Base-by-base conservation (phyloP, 1,284 basidiomycete genomes). In the Austroboletus rostrupii region DNA sequence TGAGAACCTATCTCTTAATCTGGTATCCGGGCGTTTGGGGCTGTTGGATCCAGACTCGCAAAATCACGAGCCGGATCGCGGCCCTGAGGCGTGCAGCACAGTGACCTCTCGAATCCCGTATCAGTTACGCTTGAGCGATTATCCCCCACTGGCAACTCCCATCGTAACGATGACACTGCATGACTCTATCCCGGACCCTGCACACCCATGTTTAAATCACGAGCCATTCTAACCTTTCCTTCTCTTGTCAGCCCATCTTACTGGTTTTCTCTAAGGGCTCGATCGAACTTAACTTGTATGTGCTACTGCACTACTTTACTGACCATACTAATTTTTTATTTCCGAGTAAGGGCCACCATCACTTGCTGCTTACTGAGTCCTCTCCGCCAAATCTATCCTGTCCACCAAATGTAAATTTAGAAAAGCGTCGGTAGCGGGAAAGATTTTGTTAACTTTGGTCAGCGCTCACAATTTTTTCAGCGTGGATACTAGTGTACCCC, bases 41-140 rank as follows among this genome's bases (percentile, higher is more conserved):
- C 39, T 40, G 43, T 39, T 41, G 29, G 39, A n/a, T 45, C 37
- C 47, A 48, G 28, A 10, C 17, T 44, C 21, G n/a, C 45, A 42
- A 46, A 61, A 60, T 53, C 62, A 61, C 60, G 20, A 45, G 60
- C 49, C 23, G 3, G 17, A 17, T 23, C 2, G 12, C 13, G 23
- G 35, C 42, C 55, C 51, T 50, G 50, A 38, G 48, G 50, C 45
- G 36, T 12, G 16, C 20, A 31, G 7, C 5, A 19, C 36, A 17
- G n/a, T 9, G n/a, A 19, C 19, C 32, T 42, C 14, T 38, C 47
- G 36, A 41, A 44, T n/a, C n/a, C n/a, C n/a, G n/a, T n/a, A n/a
- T n/a, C n/a, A n/a, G n/a, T n/a, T n/a, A n/a, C n/a, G n/a, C 6
- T 33, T 36, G 16, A 47, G 39, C 19, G 29, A 29, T 26, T 26